Percentiles rank a stretch among this genome's conserved stretches.
Evolutionary conservation across 495 filamentous ascomycete genomes (phyloP).

Genomic region (Aspergillus cavernicola): DNA sequence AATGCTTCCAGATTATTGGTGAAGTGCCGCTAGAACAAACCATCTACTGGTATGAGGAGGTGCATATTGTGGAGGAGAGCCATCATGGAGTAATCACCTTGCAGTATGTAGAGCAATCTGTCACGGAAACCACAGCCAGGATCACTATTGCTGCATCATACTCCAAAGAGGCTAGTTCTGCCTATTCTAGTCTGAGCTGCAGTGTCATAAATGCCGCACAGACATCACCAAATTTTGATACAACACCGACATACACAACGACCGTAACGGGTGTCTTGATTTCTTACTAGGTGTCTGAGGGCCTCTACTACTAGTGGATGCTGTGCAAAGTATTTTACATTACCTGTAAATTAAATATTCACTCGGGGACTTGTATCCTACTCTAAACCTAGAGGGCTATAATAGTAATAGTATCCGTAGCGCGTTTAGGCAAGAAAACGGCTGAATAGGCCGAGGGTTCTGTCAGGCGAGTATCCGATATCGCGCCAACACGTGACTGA

Average conservation of each 20-base stretch:
- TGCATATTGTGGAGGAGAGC: neutral
- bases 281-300: too few relatives aligned
- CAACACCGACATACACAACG: neutral
- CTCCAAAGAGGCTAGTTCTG: neutral
- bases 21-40: neutral
- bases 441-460: too few relatives aligned
- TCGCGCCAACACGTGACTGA: too few relatives aligned
- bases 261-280: neutral
- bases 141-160: neutral
- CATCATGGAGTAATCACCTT: neutral
- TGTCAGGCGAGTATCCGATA: too few relatives aligned
- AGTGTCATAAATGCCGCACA: neutral
- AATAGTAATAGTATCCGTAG: too few relatives aligned
- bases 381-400: too few relatives aligned
- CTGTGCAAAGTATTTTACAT: too few relatives aligned
- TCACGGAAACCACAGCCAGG: neutral
- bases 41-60: neutral
- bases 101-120: neutral
- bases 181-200: neutral
- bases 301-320: too few relatives aligned
- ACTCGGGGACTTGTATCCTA: too few relatives aligned
- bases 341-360: too few relatives aligned
- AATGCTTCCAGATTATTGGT: neutral
- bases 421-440: too few relatives aligned
- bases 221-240: neutral